Conservation (phyloP, 2,329 filamentous ascomycete species). For the Alternaria sp. region DNA sequence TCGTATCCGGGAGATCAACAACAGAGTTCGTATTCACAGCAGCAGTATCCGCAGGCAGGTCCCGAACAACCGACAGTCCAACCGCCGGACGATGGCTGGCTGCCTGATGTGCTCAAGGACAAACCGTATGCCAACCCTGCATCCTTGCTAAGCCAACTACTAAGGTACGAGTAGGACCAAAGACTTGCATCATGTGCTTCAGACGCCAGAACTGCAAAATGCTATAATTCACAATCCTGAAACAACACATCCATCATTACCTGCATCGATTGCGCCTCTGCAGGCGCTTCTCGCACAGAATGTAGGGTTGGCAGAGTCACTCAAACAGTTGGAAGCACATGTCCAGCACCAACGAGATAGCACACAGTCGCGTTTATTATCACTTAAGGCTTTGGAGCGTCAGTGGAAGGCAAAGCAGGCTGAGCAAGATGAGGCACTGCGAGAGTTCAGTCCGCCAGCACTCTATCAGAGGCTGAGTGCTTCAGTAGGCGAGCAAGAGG, state of each 20-base stretch:
- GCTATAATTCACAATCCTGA: conserved; percentile 73
- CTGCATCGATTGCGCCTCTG: conserved; percentile 69
- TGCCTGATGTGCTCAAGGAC: conserved; percentile 77
- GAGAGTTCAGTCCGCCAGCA: conserved; percentile 83
- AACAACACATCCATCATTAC: conserved; percentile 75
- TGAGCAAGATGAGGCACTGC: conserved; percentile 85
- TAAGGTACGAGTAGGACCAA: conserved; percentile 65
- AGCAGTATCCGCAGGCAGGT: conserved; percentile 24
- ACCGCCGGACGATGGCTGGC: conserved; percentile 70
- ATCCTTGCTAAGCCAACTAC: conserved; percentile 14
- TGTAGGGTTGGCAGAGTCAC: conserved; percentile 69
- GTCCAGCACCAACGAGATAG: conserved; percentile 68
- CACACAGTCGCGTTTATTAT: conserved; percentile 81
- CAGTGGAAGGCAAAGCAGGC: conserved; percentile 88
- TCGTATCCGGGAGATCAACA: conserved; percentile 32
- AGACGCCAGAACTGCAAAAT: conserved; percentile 69
- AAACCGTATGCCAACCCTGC: conserved; percentile 70
- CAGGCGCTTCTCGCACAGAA: conserved; percentile 72
- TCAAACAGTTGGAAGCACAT: conserved; percentile 66
- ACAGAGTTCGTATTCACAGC: conserved; percentile 23
- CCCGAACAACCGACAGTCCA: conserved; percentile 26
- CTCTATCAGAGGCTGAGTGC: conserved; percentile 82
- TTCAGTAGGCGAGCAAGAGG: conserved; percentile 81
- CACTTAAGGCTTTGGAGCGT: conserved; percentile 86
- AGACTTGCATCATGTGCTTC: conserved; percentile 75